phyloP scores from a whole-genome alignment of 2,329 filamentous ascomycete genomes.

The Diaporthe citri region DNA sequence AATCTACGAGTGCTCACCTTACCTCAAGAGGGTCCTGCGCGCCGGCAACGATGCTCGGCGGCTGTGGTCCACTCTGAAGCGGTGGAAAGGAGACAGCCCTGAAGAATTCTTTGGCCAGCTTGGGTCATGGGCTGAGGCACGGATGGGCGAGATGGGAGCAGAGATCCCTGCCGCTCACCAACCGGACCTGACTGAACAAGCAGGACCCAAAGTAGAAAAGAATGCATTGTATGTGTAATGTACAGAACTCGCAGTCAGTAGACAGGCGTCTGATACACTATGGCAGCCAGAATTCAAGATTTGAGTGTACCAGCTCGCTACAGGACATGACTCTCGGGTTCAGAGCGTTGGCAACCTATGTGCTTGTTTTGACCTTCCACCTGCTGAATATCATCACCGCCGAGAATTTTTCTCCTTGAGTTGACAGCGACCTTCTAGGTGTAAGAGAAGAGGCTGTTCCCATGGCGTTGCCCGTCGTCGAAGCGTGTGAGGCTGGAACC shows the following conservation, averaged over 20 bases:
- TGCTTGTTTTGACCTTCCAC: no score
- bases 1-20: constrained; percentile 42
- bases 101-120: constrained; percentile 37
- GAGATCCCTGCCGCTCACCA: background rate
- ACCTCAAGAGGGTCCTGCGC: constrained; percentile 43
- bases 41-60: constrained; percentile 46
- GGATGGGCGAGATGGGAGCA: background rate
- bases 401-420: no score
- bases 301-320: background rate
- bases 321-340: background rate
- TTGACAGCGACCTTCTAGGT: background rate
- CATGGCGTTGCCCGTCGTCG: background rate
- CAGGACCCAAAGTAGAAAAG: background rate
- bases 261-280: background rate
- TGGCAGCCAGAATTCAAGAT: background rate
- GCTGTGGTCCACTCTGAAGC: constrained; percentile 47
- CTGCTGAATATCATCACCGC: background rate
- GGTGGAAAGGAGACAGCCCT: constrained; percentile 39
- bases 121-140: constrained; percentile 38
- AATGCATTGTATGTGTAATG: background rate
- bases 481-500: background rate
- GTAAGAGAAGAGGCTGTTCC: background rate
- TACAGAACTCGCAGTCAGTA: background rate
- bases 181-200: background rate
- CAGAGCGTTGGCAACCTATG: background rate